Evolutionary conservation across 2,329 filamentous ascomycete species (phyloP), one percentile per base, ranked within the genome.

Genomic region (Thielaviopsis musarum): DNA sequence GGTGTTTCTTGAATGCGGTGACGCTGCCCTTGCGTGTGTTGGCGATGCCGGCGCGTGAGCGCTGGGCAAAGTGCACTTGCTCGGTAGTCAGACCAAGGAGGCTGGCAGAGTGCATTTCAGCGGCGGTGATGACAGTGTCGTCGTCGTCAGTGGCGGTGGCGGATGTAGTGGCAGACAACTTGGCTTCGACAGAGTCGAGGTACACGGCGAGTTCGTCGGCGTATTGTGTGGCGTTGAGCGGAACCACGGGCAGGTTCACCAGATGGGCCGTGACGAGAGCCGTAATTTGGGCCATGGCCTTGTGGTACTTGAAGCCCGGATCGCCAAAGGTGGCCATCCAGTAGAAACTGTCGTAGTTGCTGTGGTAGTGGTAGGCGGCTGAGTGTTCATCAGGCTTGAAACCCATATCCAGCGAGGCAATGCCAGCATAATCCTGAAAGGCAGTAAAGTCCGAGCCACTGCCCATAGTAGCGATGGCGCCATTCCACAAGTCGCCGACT

Each of bases 261-360:
- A 89, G 72, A 63, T 80, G 78, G 3, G 81, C 81, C 0, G 82
- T 74, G 22, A 83, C 72, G 51, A 88, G 67, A 19, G 78, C 80
- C 52, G 85, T 75, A 13, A 91, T 69, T 67, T 86, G 84, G 2
- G 85, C 77, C 73, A 83, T 80, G 54, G 84, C 75, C 62, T 75
- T 69, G 69, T 88, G 86, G 66, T 88, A 87, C 53, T 77, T 73
- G 60, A 82, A 84, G 22, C 75, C 79, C 1, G 76, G 76, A 66
- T 95, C 91, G 51, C 88, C 89, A 63, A 81, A 93, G 24, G 78
- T 80, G 59, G 83, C 78, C 88, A 95, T 94, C 90, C 91, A 95
- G 70, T 85, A 76, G 70, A 90, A 93, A 66, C 83, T 88, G 69
- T 95, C 90, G 70, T 94, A 95, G 74, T 95, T 95, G 69, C 84